phyloP scores from a whole-genome alignment of 2,329 filamentous ascomycete genomes.

The Orbilia ellipsospora region DNA sequence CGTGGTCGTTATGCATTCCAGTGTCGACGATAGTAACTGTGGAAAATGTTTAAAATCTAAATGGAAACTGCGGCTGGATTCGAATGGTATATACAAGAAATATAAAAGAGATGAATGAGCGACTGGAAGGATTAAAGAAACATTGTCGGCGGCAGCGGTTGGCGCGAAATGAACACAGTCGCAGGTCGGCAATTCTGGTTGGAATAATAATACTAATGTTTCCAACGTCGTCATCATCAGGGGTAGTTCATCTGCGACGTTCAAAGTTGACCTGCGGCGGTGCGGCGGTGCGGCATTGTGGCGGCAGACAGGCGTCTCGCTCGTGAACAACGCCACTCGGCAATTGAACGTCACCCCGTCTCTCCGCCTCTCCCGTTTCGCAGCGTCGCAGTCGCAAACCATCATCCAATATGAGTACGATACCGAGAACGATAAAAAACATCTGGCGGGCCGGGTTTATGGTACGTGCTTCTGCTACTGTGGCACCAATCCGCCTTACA shows the following conservation, averaged over 20 bases:
- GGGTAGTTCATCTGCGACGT: neutral
- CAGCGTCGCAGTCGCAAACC: slow-evolving; percentile 3
- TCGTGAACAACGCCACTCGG: slow-evolving; percentile 27
- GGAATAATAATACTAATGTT: neutral
- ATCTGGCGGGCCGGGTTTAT: slow-evolving; percentile 33
- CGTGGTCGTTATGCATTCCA: slow-evolving; percentile 16
- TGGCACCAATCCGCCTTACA: slow-evolving; percentile 8
- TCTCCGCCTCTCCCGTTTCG: neutral
- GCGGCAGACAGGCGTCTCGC: slow-evolving; percentile 18
- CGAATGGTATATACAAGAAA: slow-evolving; percentile 1
- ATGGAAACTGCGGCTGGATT: neutral
- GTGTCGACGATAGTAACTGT: neutral
- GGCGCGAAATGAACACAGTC: slow-evolving; percentile 47
- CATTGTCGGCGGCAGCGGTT: slow-evolving; percentile 9
- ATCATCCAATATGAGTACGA: slow-evolving; percentile 45
- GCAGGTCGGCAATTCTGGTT: neutral
- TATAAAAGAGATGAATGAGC: slow-evolving; percentile 20
- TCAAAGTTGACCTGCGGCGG: neutral
- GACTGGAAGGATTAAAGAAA: slow-evolving; percentile 39
- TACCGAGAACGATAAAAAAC: slow-evolving; percentile 44
- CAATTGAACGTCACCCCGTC: slow-evolving; percentile 21
- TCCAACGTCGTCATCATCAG: slow-evolving; percentile 28
- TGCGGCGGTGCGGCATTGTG: slow-evolving; percentile 31
- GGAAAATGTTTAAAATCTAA: neutral
- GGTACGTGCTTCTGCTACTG: slow-evolving; percentile 13